Base-by-base conservation (phyloP, 345 rosid species). In the Camelina hispida region DNA sequence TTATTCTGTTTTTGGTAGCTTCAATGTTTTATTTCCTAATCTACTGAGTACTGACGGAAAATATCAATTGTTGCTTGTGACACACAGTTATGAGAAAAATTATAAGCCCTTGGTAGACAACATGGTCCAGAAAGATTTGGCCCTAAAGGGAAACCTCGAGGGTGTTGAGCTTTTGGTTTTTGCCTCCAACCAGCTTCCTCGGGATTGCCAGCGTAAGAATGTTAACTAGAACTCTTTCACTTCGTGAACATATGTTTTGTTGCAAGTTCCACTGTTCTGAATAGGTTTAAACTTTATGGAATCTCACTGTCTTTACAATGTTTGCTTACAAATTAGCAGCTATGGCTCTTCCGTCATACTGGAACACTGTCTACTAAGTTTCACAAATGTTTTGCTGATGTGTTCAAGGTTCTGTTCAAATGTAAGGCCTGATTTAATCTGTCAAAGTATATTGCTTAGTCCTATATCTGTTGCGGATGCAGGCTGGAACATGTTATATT, bases 401-500 rank as follows among this genome's bases (percentile, higher is more conserved):
- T 30, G 56, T 40, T 34, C 6, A 22, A 55, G 51, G 30, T 15
- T 73, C 23, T 7, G 13, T 30, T 13, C 7, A 16, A 47, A 22
- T 72, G 46, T 54, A 18, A 40, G 30, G 72, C 40, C 63, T 60
- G 52, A 25, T 69, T 37, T 25, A 47, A 18, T 56, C 20, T 55
- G 18, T 52, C 38, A 43, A 68, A 73, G 22, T 69, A n/a, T 60
- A 22, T 75, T 48, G 11, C 62, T 68, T 32, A 68, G 34, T 43
- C 55, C 56, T 25, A 14, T 15, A 25, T 77, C 72, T 20, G 9
- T 66, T 38, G 63, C 23, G 13, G 69, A 81, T 80, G 61, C 89
- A 91, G 97, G 94, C 64, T 95, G 99, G 99, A 95, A 95, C 85
- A 80, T 78, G 84, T 71, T 90, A 34, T 85, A 71, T 84, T 95